Evolutionary conservation across 495 filamentous ascomycete genomes (phyloP), one percentile per base, ranked within the genome.

Genomic region (Podospora sp.): DNA sequence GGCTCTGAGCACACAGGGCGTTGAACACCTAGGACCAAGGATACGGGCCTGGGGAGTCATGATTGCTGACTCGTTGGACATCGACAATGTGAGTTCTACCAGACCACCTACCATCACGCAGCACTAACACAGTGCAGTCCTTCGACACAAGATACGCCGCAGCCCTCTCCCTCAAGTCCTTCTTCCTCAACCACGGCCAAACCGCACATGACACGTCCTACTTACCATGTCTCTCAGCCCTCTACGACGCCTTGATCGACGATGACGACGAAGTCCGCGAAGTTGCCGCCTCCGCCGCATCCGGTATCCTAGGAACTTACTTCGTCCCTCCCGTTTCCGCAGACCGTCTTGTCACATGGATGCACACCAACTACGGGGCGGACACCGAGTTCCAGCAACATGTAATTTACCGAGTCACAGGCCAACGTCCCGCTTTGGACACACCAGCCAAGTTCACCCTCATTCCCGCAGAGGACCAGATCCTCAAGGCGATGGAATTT

Each of bases 201-300:
- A 35, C 18, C 40, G 53, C 0, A 14, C 67, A 52, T 49, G 21
- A 46, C 21, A 46, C 68, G 25, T 80, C 79, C 14, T 73, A 86
- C 9, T 73, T 68, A 62, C 84, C 70, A 51, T 86, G 62, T 77
- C 81, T 82, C 40, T 68, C 78, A 0, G 79, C 80, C 0, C 79
- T 87, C n/a, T 86, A 84, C 71, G 76, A 78, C 83, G 70, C 67
- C 68, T 81, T 97, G 0, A 89, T 91, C 67, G 95, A 97, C 75
- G 95, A 99, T 70, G 95, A 97, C 70, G 91, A 96, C 53, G 94
- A 97, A 50, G 82, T 97, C 49, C 85, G 94, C 4, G 85, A 89
- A 14, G 73, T 86, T 0, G 90, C 87, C 9, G 88, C 93, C 3
- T 33, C 46, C 1, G 77, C 80, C 3, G 79, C 83, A 0, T 72